Base-by-base conservation (phyloP, 1,139 yeast genomes). In the Hemisphaericaspora xylofermentans region DNA sequence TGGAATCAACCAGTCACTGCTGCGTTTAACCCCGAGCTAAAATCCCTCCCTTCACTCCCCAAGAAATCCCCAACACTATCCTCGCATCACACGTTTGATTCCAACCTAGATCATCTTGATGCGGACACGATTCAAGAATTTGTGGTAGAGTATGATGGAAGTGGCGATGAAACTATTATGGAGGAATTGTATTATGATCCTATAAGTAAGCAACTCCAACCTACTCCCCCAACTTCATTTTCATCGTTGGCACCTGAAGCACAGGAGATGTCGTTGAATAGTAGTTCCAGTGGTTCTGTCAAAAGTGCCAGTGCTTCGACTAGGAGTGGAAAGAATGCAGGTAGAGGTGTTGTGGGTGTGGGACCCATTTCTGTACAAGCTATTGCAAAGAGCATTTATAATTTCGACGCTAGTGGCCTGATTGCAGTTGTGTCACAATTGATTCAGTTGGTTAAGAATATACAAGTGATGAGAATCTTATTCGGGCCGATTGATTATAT, bases 401-500 rank as follows among this genome's bases (percentile, higher is more conserved):
- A 25, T 13, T 30, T 33, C 18, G 41, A 43, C 27, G 35, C 49
- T 8, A 36, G 40, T 28, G 54, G 59, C 3, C 57, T 60, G 4
- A 43, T 47, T 17, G 43, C 51, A 3, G 53, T 61, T 6, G 56
- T 61, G 5, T 60, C 66, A 2, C 67, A 67, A 41, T 52, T 71
- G 36, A 66, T 65, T 44, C 37, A 53, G 16, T 50, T 69, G 39
- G 63, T 71, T 38, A 71, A 70, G 48, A 59, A 58, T 37, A 60
- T 71, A 29, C 63, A 61, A 46, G 42, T 70, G 33, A 66, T 71
- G 71, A 58, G 57, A 43, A 56, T 68, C 7, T 48, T 71, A 6
- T 71, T 69, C 54, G 65, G 75, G 8, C 76, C 76, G 13, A 68
- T 71, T 35, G 78, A 71, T 45, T 61, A 64, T 8, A 58, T 72